Base-by-base conservation (phyloP, 768 basidiomycete species). In the Mycena albidolilacea region DNA sequence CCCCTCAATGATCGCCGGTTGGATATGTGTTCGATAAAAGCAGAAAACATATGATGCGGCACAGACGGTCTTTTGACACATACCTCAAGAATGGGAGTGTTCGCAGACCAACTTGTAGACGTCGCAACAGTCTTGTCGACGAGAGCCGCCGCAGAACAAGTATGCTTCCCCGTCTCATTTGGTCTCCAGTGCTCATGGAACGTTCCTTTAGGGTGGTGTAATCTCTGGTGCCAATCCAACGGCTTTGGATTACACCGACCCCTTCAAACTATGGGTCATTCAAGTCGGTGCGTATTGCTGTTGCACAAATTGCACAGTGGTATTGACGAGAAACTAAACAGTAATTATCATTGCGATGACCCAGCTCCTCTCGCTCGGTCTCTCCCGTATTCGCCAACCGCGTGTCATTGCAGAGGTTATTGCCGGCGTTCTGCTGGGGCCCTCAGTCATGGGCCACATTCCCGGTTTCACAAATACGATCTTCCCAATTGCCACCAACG, bases 381-480 rank as follows among this genome's bases (percentile, higher is more conserved):
- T 98, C 23, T 81, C 84, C 9, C 91, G 87, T 67, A 90, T 97
- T 44, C 91, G 90, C 43, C 97, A 98, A 78, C 97, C 97, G 2
- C 87, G 92, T n/a, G 97, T 98, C 71, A 96, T 98, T 64, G 91
- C 96, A 52, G 97, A 98, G 80, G 93, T 98, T 71, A 90, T 98
- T 67, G 95, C 92, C 0, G 97, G 97, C 23, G 91, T 99, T 75
- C 78, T 98, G 23, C 87, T 98, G 12, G 97, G 96, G 52, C 90
- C 90, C 0, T 86, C 90, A 0, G 89, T 93, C 11, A 90, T 95
- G 88, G 95, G 95, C 3, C 90, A 90, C 37, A 95, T 96, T 70
- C 95, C 94, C 0, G 79, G 85, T 48, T 97, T 96, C 84, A 85
- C 82, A n/a, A 61, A 81, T 9, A 78, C 81, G 50, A 92, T 94